These are phyloP conservation scores for Sporobolomyces phaffii DNA, from an alignment of 768 basidiomycete species.

Conservation along the genomic window DNA sequence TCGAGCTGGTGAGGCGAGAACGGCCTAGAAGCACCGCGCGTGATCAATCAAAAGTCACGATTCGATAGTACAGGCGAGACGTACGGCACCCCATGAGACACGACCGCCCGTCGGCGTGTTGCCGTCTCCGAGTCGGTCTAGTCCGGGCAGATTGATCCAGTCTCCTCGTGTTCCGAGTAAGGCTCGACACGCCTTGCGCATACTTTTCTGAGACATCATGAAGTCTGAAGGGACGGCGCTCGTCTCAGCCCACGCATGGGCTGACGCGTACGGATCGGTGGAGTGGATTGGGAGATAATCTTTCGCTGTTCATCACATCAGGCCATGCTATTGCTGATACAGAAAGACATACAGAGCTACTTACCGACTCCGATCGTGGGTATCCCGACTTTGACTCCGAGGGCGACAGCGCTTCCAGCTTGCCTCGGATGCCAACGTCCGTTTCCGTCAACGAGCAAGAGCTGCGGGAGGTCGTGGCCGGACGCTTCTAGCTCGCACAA, in stretches of 20 bases:
- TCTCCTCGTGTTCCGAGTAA: constrained; percentile 26
- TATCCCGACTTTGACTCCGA: constrained; percentile 40
- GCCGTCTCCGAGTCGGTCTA: background rate
- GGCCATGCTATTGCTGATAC: background rate
- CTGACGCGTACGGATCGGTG: too few relatives aligned
- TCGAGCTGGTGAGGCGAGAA: constrained; percentile 29
- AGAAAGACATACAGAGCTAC: background rate
- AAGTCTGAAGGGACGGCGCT: constrained; percentile 19
- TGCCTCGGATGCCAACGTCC: constrained; percentile 43
- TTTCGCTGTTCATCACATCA: constrained; percentile 19
- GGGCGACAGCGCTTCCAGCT: constrained; percentile 42
- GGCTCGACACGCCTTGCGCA: constrained; percentile 16
- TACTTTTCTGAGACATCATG: constrained; percentile 33
- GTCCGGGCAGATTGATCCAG: constrained; percentile 27
- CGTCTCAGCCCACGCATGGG: too few relatives aligned
- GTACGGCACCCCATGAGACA: too few relatives aligned
- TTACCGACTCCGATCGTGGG: constrained; percentile 41
- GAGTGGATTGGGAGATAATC: constrained; percentile 37
- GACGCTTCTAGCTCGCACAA: constrained; percentile 34
- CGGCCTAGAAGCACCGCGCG: constrained; percentile 29
- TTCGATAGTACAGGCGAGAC: too few relatives aligned
- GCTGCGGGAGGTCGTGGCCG: constrained; percentile 35
- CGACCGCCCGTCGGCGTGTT: background rate
- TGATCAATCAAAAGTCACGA: too few relatives aligned
- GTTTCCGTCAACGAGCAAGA: constrained; percentile 45